Evolutionary conservation across 495 filamentous ascomycete genomes (phyloP), one percentile per base, ranked within the genome.

Genomic region (Parathielavia appendiculata): DNA sequence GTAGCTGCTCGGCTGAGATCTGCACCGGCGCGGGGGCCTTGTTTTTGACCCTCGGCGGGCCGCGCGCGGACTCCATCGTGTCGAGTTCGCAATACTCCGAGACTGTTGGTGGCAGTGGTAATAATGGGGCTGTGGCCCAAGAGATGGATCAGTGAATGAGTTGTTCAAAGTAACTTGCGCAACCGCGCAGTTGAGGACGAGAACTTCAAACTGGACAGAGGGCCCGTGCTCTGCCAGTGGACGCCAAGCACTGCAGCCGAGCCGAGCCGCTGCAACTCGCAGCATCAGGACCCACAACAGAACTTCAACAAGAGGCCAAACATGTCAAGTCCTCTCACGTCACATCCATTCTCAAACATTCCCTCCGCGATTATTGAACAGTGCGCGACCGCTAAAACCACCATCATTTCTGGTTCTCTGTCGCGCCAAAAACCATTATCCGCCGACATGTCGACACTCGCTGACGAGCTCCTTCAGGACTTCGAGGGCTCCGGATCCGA

Each of bases 1-100:
- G 89, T 61, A 98, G 85, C 79, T 98, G 93, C 76, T 98, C 93
- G 63, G 93, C 93, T 56, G 87, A 91, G 66, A 97, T 95, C 78
- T 97, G 92, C 54, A 87, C 76, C 20, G 86, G 86, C 71, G 86
- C 88, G 51, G 93, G 77, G 60, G 87, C 87, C 86, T 98, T 98
- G 79, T 98, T 97, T 69, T 96, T 97, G 77, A 98, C 95, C 80
- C 91, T 79, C 5, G 95, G 92, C 54, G 93, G 91, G 66, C 93
- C 93, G 38, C 93, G 89, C 66, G 93, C 89, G 35, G 86, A 81
- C 81, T 97, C 93, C 93, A 98, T 98, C 56, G 58, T 78, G 71
- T 55, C 22, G 45, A 23, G 5, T 20, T 14, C 11, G 20, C 22
- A 17, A 26, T 32, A 12, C 9, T 48, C 44, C 14, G 34, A 48